A percentile compares a stretch with the other conserved stretches of the same genome.
Conservation (phyloP, 2,329 filamentous ascomycete species). For the Cladophialophora psammophila region DNA sequence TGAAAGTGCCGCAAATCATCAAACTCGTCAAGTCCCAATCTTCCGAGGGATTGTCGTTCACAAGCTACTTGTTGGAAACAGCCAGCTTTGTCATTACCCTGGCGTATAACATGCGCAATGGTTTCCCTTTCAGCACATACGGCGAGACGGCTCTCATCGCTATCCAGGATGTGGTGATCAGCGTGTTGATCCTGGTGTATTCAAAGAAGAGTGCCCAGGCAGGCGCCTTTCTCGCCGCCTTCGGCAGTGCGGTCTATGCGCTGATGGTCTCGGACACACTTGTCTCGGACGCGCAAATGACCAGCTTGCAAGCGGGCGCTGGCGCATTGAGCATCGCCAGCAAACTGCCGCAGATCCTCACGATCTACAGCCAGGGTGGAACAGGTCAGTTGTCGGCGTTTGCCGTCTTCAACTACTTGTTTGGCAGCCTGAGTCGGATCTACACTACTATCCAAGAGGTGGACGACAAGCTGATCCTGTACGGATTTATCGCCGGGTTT, state of each 20-base stretch:
- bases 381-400: constrained; percentile 97
- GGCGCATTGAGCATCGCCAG: constrained; percentile 83
- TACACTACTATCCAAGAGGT: constrained; percentile 98
- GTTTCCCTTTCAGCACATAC: constrained; percentile 95
- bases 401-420: constrained; percentile 97
- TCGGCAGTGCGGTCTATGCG: constrained; percentile 73
- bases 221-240: constrained; percentile 77
- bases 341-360: constrained; percentile 91
- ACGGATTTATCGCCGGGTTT: constrained; percentile 91
- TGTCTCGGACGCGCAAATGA: constrained; percentile 71
- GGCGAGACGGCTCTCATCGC: constrained; percentile 94
- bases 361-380: constrained; percentile 82
- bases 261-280: constrained; percentile 71
- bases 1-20: constrained; percentile 96
- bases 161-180: constrained; percentile 89
- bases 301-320: constrained; percentile 81
- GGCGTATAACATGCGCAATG: constrained; percentile 89
- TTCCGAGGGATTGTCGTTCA: constrained; percentile 82
- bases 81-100: constrained; percentile 85
- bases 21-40: constrained; percentile 86
- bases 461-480: constrained; percentile 93
- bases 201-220: constrained; percentile 72
- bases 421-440: constrained; percentile 89
- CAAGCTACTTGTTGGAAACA: constrained; percentile 92
- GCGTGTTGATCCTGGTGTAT: constrained; percentile 84